Base-by-base conservation (phyloP, 2,329 filamentous ascomycete species). In the Neobulgaria alba region DNA sequence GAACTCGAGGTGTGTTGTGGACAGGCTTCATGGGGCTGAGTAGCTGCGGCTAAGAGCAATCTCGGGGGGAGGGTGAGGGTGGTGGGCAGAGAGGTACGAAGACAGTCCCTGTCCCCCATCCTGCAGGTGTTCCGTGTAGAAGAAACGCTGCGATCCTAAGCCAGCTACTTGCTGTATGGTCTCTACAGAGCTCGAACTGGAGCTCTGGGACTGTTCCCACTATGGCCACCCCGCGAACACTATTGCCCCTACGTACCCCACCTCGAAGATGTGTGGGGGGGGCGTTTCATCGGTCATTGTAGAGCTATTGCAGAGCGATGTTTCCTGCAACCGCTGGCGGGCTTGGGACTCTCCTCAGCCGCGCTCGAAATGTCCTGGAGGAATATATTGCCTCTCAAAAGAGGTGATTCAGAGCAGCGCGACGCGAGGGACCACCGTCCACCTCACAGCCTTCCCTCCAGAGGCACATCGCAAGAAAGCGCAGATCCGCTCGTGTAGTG, bases 21-120 rank as follows among this genome's bases (percentile, higher is more conserved):
- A 43, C 37, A 40, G 33, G 29, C 15, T 19, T 17, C 36, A 14
- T 33, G 47, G 44, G 44, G 45, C 38, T 43, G 42, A 43, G 40
- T 33, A 33, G 31, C 31, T 33, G 31, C 31, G 16, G 31, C 31
- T 16, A 33, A 4, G 31, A 16, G 5, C 5, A 3, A 16, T 14
- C 17, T 15, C 10, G 7, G 14, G 14, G 30, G 15, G 30, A n/a
- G 14, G 10, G n/a, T 12, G 19, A 18, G 5, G n/a, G 33, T n/a
- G 7, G 33, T 19, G 18, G 3, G 30, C 10, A 33, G 30, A 33
- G 18, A n/a, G n/a, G n/a, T n/a, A n/a, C n/a, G n/a, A n/a, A n/a
- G n/a, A n/a, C n/a, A n/a, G n/a, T n/a, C n/a, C n/a, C n/a, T n/a
- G n/a, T n/a, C n/a, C n/a, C n/a, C n/a, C n/a, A n/a, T n/a, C n/a